Evolutionary conservation across 495 filamentous ascomycete genomes (phyloP).

Genomic region (Neurospora sp.): DNA sequence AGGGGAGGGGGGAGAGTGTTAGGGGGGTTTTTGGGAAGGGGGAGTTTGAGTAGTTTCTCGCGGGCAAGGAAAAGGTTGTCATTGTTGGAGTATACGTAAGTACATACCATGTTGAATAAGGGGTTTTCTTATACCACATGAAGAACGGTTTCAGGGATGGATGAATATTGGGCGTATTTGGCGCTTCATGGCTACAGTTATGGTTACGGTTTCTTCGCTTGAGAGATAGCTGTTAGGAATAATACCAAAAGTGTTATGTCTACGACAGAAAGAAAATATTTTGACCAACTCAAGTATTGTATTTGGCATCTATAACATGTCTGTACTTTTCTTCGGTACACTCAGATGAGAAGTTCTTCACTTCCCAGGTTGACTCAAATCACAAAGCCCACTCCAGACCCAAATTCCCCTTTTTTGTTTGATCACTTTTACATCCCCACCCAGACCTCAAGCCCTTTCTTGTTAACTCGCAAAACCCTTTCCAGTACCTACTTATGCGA

Average conservation of each 20-base stretch:
- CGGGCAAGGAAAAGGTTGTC: not conserved
- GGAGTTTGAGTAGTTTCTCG: slow-evolving; percentile 25
- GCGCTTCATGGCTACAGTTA: not conserved
- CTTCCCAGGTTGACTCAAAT: not conserved
- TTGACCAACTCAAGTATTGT: no score
- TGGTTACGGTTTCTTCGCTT: not conserved
- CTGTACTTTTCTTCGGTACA: no score
- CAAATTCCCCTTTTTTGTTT: not conserved
- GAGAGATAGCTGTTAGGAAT: not conserved
- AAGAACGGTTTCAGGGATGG: not conserved
- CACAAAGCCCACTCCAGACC: not conserved
- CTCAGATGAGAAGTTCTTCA: no score
- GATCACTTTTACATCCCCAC: not conserved
- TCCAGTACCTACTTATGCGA: no score
- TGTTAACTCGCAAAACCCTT: not conserved
- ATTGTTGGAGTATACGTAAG: not conserved
- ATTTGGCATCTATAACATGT: no score
- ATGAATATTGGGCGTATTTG: not conserved
- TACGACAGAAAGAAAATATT: no score
- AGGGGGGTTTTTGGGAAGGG: slow-evolving; percentile 44
- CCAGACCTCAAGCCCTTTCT: not conserved
- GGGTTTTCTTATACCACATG: not conserved
- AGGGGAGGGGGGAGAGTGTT: slow-evolving; percentile 35
- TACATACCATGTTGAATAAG: not conserved
- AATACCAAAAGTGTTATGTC: not conserved